These are phyloP conservation scores for Phoma sp. DNA, from an alignment of 2,329 filamentous ascomycete species.

Conservation along the genomic window DNA sequence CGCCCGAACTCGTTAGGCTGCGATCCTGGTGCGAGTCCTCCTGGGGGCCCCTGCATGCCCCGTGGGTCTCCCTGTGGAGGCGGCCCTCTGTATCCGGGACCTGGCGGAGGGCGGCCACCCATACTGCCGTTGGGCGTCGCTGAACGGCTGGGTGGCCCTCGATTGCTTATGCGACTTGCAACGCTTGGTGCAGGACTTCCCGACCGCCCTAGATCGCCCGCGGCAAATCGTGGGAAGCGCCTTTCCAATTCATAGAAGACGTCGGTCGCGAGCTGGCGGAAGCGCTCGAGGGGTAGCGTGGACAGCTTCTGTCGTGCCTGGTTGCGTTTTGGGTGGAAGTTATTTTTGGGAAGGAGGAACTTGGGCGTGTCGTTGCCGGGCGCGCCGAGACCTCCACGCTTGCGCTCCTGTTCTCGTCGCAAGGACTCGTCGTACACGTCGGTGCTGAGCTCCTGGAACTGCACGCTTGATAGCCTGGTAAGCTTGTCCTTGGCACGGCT, in stretches of 20 bases:
- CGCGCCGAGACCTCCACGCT: constrained; percentile 54
- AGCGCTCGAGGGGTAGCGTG: constrained; percentile 83
- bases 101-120: constrained; percentile 47
- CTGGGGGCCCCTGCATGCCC: constrained; percentile 52
- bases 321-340: constrained; percentile 96
- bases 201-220: constrained; percentile 69
- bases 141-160: constrained; percentile 63
- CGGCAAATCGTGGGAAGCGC: constrained; percentile 81
- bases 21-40: constrained; percentile 31
- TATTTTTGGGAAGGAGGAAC: constrained; percentile 81
- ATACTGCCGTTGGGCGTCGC: constrained; percentile 64
- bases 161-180: constrained; percentile 59
- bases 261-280: constrained; percentile 91
- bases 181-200: constrained; percentile 68
- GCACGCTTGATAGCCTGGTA: constrained; percentile 83
- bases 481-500: constrained; percentile 96
- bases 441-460: constrained; percentile 97
- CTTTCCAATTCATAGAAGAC: constrained; percentile 95
- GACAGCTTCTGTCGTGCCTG: constrained; percentile 96
- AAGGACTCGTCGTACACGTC: constrained; percentile 96
- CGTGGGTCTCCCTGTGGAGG: constrained; percentile 53
- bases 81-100: constrained; percentile 38
- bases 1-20: constrained; percentile 68
- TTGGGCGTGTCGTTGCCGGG: constrained; percentile 54
- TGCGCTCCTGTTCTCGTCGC: constrained; percentile 73